Percentiles rank a stretch among this genome's conserved stretches.
phyloP scores from a whole-genome alignment of 2,329 filamentous ascomycete species.

The Bipolaris sorokiniana region DNA sequence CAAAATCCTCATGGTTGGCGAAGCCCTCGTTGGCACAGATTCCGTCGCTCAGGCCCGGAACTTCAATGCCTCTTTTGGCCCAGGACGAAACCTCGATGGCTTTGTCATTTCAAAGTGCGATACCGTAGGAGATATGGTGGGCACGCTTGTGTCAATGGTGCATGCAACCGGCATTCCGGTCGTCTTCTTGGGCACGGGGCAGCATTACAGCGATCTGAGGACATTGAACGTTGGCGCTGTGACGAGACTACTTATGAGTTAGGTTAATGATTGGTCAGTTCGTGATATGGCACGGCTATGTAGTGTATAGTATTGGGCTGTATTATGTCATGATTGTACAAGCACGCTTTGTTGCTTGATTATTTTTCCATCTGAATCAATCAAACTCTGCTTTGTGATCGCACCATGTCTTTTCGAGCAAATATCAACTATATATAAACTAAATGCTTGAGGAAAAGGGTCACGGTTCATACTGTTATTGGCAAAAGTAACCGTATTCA shows the following conservation, averaged over 20 bases:
- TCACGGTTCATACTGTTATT: not conserved
- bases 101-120: conserved; percentile 99
- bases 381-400: not conserved
- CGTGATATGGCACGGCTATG: not conserved
- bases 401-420: not conserved
- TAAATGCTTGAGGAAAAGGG: not conserved
- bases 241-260: conserved; percentile 65
- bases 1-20: conserved; percentile 97
- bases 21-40: conserved; percentile 93
- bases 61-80: conserved; percentile 92
- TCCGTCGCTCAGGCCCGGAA: conserved; percentile 94
- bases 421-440: not conserved
- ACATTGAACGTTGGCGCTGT: conserved; percentile 70
- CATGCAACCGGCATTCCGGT: conserved; percentile 97
- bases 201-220: conserved; percentile 70
- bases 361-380: not conserved
- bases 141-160: conserved; percentile 93
- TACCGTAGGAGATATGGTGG: conserved; percentile 99
- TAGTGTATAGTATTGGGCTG: conserved; percentile 4
- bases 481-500: not conserved
- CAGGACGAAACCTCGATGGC: conserved; percentile 80
- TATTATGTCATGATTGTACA: not conserved
- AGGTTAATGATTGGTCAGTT: conserved; percentile 32
- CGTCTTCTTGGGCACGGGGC: conserved; percentile 80
- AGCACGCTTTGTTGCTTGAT: not conserved